Evolutionary conservation across 495 filamentous ascomycete species (phyloP), one percentile per base, ranked within the genome.

Genomic region (Trichoderma parareesei): DNA sequence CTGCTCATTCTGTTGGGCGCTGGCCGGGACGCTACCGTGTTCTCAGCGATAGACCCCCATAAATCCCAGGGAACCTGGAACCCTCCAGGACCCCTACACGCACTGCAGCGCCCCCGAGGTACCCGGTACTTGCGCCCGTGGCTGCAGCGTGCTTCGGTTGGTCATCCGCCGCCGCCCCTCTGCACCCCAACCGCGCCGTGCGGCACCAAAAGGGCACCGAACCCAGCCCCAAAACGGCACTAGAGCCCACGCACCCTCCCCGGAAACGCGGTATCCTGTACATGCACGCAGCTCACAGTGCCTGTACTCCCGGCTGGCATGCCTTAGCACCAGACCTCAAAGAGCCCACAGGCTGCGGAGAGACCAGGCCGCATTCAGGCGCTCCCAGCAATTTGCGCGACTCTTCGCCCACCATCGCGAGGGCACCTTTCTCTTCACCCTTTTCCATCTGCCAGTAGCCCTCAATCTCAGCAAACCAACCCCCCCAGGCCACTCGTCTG

Each of bases 351-450:
- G 27, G 27, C 20, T n/a, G 6, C 53, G 14, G 7, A 33, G 53
- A n/a, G 33, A n/a, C 53, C 53, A 57, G 53, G 53, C 53, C 53
- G 37, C 14, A 57, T 57, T 27, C 53, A 57, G 53, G 53, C 53
- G 53, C 33, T 18, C 53, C 53, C 18, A 11, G 53, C 41, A 61
- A 61, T 61, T 61, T 61, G 60, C 38, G 60, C 60, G 60, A 20
- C 59, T 41, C 60, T 41, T 61, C 60, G 38, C 60, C 38, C 60
- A 41, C 60, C 60, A 61, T 61, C 60, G 60, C 60, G 60, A 61
- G 38, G 4, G 60, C 42, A 41, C 33, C 41, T 43, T 40, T 61
- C 60, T 61, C 60, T 40, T 64, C 65, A 61, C 66, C 67, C 57
- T 66, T 67, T 61, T 61, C 20, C 38, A 41, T 61, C 27, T 61